phyloP scores from a whole-genome alignment of 73 alveolate genomes.

The Paraurostyla sp. region DNA sequence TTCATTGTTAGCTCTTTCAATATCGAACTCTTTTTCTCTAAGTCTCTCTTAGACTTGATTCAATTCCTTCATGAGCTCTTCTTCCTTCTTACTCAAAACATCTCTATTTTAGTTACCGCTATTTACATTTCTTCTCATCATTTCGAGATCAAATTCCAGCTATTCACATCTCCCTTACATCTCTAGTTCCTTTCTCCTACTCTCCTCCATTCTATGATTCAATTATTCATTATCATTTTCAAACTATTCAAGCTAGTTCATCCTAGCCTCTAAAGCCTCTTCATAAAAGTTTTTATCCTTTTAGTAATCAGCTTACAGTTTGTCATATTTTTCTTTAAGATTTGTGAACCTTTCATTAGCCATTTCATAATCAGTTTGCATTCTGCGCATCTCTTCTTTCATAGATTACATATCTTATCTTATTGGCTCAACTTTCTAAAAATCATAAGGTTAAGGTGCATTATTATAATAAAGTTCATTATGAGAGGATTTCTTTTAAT shows the following conservation, averaged over 20 bases:
- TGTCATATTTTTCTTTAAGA: constrained; percentile 54
- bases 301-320: constrained; percentile 39
- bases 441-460: neutral
- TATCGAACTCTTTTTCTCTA: constrained; percentile 24
- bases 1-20: neutral
- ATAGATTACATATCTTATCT: constrained; percentile 8
- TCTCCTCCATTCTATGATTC: neutral
- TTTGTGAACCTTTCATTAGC: constrained; percentile 29
- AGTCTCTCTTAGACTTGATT: neutral
- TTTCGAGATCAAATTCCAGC: constrained; percentile 32
- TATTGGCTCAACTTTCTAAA: constrained; percentile 5
- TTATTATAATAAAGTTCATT: neutral
- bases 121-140: neutral
- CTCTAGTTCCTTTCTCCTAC: constrained; percentile 2
- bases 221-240: neutral
- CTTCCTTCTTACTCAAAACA: constrained; percentile 16
- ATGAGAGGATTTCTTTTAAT: neutral
- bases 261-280: constrained; percentile 71
- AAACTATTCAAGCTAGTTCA: constrained; percentile 55
- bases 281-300: constrained; percentile 66
- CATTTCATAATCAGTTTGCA: neutral
- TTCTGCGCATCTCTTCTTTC: constrained; percentile 30
- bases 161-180: constrained; percentile 5
- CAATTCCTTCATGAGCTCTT: neutral
- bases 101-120: neutral